Conservation (phyloP, 768 basidiomycete species). For the Boletus speciosus region DNA sequence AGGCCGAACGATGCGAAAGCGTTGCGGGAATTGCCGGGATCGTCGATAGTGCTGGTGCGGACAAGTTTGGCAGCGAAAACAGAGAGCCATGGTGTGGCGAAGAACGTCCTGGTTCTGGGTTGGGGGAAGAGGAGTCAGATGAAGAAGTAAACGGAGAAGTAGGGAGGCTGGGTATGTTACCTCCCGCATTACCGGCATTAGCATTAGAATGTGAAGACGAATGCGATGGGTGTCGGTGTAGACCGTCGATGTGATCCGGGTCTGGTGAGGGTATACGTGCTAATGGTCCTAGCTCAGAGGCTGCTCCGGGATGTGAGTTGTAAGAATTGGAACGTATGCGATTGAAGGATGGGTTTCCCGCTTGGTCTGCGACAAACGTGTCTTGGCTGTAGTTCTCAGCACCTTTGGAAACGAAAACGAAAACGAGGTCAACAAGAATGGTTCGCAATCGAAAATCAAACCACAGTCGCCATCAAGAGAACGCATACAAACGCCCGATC, state of each 20-base stretch:
- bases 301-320: constrained; percentile 45
- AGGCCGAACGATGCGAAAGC: constrained; percentile 70
- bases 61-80: constrained; percentile 84
- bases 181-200: constrained; percentile 21
- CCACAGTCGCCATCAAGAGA: not conserved
- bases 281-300: constrained; percentile 65
- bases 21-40: constrained; percentile 45
- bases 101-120: constrained; percentile 36
- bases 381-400: constrained; percentile 69
- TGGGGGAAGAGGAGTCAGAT: constrained; percentile 32
- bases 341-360: constrained; percentile 37
- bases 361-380: constrained; percentile 42
- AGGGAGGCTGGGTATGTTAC: constrained; percentile 43
- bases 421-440: not conserved
- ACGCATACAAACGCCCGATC: constrained; percentile 2
- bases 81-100: constrained; percentile 41
- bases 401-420: constrained; percentile 38
- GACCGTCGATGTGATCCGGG: constrained; percentile 83
- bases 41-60: constrained; percentile 80
- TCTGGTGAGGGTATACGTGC: constrained; percentile 81
- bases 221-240: constrained; percentile 65
- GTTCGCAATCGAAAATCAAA: not conserved
- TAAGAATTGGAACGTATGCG: constrained; percentile 85
- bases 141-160: constrained; percentile 52
- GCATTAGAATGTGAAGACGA: constrained; percentile 40